phyloP scores from a whole-genome alignment of 2,329 filamentous ascomycete genomes.

The Trichoderma gracile region DNA sequence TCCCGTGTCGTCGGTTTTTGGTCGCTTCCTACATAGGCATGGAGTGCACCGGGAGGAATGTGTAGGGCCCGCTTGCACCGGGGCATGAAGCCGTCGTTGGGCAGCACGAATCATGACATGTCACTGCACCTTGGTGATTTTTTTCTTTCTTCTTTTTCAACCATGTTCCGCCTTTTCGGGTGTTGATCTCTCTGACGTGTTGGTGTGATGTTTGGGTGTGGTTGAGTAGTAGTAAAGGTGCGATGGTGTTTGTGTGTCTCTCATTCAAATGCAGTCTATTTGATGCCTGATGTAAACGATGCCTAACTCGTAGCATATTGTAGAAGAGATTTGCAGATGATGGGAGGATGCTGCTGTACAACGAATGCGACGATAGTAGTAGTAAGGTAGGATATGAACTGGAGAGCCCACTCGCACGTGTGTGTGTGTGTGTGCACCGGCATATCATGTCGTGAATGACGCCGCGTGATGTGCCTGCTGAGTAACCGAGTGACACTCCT shows the following conservation, averaged over 20 bases:
- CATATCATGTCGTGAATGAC: not conserved
- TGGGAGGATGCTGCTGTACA: too few species aligned
- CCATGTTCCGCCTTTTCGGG: not conserved
- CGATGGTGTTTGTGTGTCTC: too few species aligned
- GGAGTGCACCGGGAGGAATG: conserved; percentile 6
- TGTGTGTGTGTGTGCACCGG: not conserved
- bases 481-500: not conserved
- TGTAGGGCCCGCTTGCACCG: conserved; percentile 8
- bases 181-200: too few species aligned
- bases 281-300: too few species aligned
- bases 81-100: conserved; percentile 15
- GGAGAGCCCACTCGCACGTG: not conserved
- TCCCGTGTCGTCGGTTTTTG: not conserved
- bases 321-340: too few species aligned
- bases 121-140: not conserved
- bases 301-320: too few species aligned
- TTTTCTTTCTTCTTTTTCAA: not conserved
- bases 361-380: too few species aligned
- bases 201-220: too few species aligned
- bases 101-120: conserved; percentile 18
- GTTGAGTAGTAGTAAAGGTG: too few species aligned
- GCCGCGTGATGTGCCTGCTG: not conserved
- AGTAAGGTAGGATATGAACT: not conserved
- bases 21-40: not conserved
- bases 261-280: too few species aligned